A percentile compares a stretch with the other conserved stretches of the same genome.
Evolutionary conservation across 2,329 filamentous ascomycete species (phyloP).

Genomic region (Geosmithia flava): DNA sequence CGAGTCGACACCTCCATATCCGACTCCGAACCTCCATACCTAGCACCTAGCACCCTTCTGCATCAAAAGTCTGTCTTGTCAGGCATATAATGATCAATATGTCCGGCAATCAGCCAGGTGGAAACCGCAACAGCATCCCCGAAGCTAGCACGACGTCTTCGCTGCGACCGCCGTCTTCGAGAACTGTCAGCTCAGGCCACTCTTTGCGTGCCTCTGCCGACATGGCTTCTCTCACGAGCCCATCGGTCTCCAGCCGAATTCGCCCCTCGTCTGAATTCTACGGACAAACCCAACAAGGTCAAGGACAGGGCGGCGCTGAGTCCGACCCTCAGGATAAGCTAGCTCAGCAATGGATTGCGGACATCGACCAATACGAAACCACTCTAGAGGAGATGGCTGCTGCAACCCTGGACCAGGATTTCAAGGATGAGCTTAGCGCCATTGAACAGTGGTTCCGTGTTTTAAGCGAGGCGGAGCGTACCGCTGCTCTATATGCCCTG

Average conservation of each 20-base stretch:
- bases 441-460: constrained; percentile 99
- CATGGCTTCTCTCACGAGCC: constrained; percentile 67
- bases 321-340: constrained; percentile 80
- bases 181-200: constrained; percentile 65
- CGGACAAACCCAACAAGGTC: constrained; percentile 59
- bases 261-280: constrained; percentile 94
- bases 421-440: constrained; percentile 96
- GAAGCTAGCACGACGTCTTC: constrained; percentile 74
- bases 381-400: constrained; percentile 98
- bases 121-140: constrained; percentile 94
- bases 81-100: constrained; percentile 39
- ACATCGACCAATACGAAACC: constrained; percentile 98
- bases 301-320: constrained; percentile 56
- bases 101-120: constrained; percentile 57
- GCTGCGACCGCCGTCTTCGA: constrained; percentile 70
- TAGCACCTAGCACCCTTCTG: constrained; percentile 2
- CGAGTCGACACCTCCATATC: background rate
- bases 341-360: constrained; percentile 96
- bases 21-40: background rate
- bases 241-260: constrained; percentile 64
- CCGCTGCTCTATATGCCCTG: constrained; percentile 86
- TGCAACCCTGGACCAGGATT: constrained; percentile 96
- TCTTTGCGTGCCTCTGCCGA: constrained; percentile 92
- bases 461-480: constrained; percentile 90
- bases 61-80: constrained; percentile 3